Conservation (phyloP, 2,329 filamentous ascomycete genomes). For the Zymoseptoria ardabiliae region DNA sequence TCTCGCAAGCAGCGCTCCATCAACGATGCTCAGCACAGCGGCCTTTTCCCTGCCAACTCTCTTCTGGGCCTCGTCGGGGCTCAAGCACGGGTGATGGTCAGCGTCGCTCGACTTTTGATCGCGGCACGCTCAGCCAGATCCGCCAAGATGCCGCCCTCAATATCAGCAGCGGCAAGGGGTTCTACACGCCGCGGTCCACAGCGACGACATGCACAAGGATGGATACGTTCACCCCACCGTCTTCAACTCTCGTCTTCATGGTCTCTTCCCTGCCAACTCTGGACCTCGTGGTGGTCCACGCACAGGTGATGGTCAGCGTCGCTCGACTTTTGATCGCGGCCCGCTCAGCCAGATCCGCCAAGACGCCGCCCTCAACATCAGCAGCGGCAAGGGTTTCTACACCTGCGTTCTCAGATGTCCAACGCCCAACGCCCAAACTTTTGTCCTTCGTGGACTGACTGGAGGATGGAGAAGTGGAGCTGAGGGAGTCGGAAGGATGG, state of each 20-base stretch:
- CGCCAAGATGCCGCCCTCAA: background rate
- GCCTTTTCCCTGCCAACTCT: too few relatives aligned
- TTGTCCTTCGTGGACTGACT: too few relatives aligned
- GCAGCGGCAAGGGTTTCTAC: background rate
- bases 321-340: conserved; percentile 74
- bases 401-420: too few relatives aligned
- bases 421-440: too few relatives aligned
- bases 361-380: conserved; percentile 14
- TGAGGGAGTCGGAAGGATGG: too few relatives aligned
- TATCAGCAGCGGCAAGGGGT: background rate
- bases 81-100: background rate
- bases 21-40: too few relatives aligned
- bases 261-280: conserved; percentile 53
- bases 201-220: too few relatives aligned
- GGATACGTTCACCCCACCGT: too few relatives aligned
- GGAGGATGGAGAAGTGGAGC: too few relatives aligned
- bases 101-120: background rate
- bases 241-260: too few relatives aligned
- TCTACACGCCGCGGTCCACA: background rate
- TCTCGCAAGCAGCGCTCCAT: too few relatives aligned
- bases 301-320: conserved; percentile 35
- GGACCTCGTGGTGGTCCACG: conserved; percentile 65
- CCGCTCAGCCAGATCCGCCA: conserved; percentile 43
- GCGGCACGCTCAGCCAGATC: background rate
- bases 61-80: too few relatives aligned